These are phyloP conservation scores for Apostasia shenzhenica DNA, from an alignment of 106 monocot genomes.

Conservation along the genomic window DNA sequence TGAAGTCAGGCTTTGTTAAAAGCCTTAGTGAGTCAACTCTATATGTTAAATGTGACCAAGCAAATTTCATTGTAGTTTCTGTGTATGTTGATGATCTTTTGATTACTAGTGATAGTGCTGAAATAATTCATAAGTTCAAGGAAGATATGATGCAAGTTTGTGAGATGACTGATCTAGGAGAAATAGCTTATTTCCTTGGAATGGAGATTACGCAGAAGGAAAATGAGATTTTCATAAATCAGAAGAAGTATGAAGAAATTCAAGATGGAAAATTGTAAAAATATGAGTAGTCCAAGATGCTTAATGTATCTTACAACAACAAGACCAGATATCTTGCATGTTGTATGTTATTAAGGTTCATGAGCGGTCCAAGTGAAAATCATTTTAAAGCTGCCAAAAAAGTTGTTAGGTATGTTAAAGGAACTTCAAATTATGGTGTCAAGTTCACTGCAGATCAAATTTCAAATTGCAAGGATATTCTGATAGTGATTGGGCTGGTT, in stretches of 20 bases:
- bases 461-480: neutral
- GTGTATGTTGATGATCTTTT: neutral
- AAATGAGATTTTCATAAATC: neutral
- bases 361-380: neutral
- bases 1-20: too few relatives aligned
- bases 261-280: neutral
- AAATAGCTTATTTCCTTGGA: neutral
- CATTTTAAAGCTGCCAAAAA: neutral
- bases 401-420: too few relatives aligned
- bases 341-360: neutral
- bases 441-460: neutral
- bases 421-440: neutral
- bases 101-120: neutral
- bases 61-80: neutral
- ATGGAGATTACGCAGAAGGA: neutral
- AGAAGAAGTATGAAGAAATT: neutral
- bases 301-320: neutral
- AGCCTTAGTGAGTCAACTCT: too few relatives aligned
- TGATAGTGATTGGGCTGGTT: neutral
- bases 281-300: neutral
- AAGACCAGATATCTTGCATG: neutral
- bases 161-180: neutral
- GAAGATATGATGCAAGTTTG: neutral
- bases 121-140: neutral
- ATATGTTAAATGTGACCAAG: too few relatives aligned